A percentile compares a stretch with the other conserved stretches of the same genome.
Evolutionary conservation across 768 basidiomycete genomes (phyloP).

Genomic region (Suillus discolor): DNA sequence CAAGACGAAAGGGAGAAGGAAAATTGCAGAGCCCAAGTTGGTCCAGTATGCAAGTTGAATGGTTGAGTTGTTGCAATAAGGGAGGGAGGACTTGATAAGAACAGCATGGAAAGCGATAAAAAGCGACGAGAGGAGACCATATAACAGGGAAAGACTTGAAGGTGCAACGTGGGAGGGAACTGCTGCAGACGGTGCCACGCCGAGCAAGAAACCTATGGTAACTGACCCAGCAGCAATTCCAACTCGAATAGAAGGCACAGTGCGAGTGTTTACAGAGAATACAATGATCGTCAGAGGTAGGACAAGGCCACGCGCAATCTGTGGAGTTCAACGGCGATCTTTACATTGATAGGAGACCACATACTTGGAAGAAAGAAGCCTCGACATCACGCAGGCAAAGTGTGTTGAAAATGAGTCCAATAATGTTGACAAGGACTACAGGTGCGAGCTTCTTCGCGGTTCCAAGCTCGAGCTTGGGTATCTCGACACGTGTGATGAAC

Average conservation of each 20-base stretch:
- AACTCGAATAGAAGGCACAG: slow-evolving; percentile 55
- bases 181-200: slow-evolving; percentile 59
- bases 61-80: slow-evolving; percentile 68
- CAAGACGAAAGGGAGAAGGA: slow-evolving; percentile 65
- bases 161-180: slow-evolving; percentile 47
- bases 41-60: slow-evolving; percentile 82
- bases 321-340: slow-evolving; percentile 6
- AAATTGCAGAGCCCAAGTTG: slow-evolving; percentile 65
- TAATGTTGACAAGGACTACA: slow-evolving; percentile 68
- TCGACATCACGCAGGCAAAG: slow-evolving; percentile 79
- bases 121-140: slow-evolving; percentile 70
- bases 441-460: slow-evolving; percentile 61
- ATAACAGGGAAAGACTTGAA: slow-evolving; percentile 61
- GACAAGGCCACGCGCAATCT: slow-evolving; percentile 86
- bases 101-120: slow-evolving; percentile 80
- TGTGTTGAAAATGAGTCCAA: slow-evolving; percentile 78
- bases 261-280: slow-evolving; percentile 59
- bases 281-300: slow-evolving; percentile 81
- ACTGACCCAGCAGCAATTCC: slow-evolving; percentile 64
- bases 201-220: slow-evolving; percentile 76
- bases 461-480: slow-evolving; percentile 55
- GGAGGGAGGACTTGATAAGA: slow-evolving; percentile 70
- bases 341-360: not conserved
- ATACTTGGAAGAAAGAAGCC: slow-evolving; percentile 79
- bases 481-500: slow-evolving; percentile 50